Evolutionary conservation across 1,284 basidiomycete genomes (phyloP).

Genomic region (Apiotrichum gamsii): DNA sequence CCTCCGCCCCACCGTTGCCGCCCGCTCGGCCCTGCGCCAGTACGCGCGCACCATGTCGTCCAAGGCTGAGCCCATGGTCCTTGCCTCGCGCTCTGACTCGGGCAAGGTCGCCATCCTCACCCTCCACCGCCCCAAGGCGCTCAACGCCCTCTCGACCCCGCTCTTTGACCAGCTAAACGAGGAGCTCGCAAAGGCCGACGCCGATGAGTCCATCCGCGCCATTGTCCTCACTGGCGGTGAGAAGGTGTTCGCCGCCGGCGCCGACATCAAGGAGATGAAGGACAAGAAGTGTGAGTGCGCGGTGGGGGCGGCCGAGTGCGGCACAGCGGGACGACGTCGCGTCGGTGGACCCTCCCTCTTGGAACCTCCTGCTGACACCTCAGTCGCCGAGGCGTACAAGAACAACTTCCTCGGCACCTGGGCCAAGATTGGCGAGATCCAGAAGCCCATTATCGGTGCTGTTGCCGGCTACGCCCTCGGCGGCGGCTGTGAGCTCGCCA

Average conservation of each 20-base stretch:
- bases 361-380: constrained; percentile 1
- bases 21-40: constrained; percentile 11
- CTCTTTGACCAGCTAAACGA: constrained; percentile 72
- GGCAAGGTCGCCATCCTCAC: constrained; percentile 76
- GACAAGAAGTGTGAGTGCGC: constrained; percentile 64
- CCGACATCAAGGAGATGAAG: constrained; percentile 59
- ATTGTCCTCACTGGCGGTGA: constrained; percentile 91
- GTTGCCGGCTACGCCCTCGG: constrained; percentile 95
- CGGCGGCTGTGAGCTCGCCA: constrained; percentile 91
- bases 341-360: no score
- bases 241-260: constrained; percentile 75
- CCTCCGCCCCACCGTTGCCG: constrained; percentile 18
- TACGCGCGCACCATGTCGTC: constrained; percentile 34
- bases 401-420: constrained; percentile 85
- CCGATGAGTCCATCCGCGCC: constrained; percentile 66
- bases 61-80: constrained; percentile 38
- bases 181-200: constrained; percentile 65
- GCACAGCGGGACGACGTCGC: neutral
- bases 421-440: constrained; percentile 66
- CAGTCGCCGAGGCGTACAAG: constrained; percentile 80
- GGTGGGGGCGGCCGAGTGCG: no score
- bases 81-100: constrained; percentile 32
- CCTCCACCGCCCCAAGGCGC: constrained; percentile 90
- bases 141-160: constrained; percentile 83
- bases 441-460: constrained; percentile 92